Conservation (phyloP, 352 stramenopile genomes). For the Globisporangium spinosum region DNA sequence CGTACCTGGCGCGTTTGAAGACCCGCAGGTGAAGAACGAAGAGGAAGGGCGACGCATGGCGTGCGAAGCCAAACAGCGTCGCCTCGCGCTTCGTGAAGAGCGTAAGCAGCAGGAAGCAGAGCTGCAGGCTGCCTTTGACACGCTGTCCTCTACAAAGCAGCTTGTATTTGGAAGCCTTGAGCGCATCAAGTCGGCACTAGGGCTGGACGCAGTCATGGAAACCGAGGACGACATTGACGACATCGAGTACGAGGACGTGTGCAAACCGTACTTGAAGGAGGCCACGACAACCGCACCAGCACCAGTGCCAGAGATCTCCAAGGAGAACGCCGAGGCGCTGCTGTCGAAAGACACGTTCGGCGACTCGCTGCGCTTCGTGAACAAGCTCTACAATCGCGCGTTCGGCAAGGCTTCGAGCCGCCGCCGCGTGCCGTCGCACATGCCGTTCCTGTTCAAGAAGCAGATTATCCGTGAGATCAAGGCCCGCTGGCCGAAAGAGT, state of each 20-base stretch:
- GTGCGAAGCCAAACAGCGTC: constrained; percentile 57
- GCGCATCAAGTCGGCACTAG: constrained; percentile 31
- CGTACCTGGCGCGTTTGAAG: constrained; percentile 3
- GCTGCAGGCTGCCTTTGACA: constrained; percentile 16
- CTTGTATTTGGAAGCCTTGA: constrained; percentile 14
- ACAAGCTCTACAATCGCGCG: constrained; percentile 88
- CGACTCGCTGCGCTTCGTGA: constrained; percentile 90
- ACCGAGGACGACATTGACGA: constrained; percentile 49
- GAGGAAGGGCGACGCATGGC: constrained; percentile 58
- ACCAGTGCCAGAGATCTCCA: constrained; percentile 21
- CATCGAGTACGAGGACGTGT: constrained; percentile 73
- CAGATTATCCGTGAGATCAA: constrained; percentile 89
- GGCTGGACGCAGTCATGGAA: constrained; percentile 38
- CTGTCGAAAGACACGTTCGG: constrained; percentile 90
- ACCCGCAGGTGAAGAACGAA: constrained; percentile 35
- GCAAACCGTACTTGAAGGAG: constrained; percentile 24
- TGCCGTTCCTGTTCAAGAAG: constrained; percentile 93
- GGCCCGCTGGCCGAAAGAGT: constrained; percentile 62
- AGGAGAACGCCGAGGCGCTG: constrained; percentile 45
- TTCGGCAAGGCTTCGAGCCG: constrained; percentile 75
- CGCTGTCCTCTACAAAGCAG: constrained; percentile 12
- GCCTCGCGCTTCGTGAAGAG: constrained; percentile 29
- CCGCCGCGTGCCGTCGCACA: constrained; percentile 91
- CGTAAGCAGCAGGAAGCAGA: constrained; percentile 27
- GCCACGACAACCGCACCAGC: neutral